Base-by-base conservation (phyloP, 129 eudicot genomes). In the Centaurea solstitialis region DNA sequence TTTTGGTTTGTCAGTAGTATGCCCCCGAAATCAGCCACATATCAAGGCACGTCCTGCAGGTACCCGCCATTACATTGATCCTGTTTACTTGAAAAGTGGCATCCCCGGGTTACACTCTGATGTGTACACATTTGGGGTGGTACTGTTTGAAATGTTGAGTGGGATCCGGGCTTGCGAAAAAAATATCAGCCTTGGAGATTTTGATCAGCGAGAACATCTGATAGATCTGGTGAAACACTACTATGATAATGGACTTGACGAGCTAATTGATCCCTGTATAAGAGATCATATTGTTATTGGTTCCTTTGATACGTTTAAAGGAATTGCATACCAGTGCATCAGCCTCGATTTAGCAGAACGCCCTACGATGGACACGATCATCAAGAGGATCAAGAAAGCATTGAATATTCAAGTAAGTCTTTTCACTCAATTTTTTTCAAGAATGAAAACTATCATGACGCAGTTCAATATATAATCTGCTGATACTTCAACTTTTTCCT, bases 241-340 rank as follows among this genome's bases (percentile, higher is more conserved):
- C 26, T 47, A 50, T 11, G 15, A 50, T 53, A 40, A 6, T 0
- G 78, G 39, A 50, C 68, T 18, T 3, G 26, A 74, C 4, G 50
- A 47, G 15, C 9, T 74, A 74, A 50, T 76, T 62, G 80, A 76
- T 76, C 35, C 57, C 6, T 13, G 6, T 53, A 18, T 57, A 33
- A 75, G 28, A 33, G 30, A 33, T 57, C 10, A 75, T 11, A 6
- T 57, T 50, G 67, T 53, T 61, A 4, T 22, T 17, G 47, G 11
- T 75, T 75, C 79, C 10, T 75, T 75, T 2, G 3, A 30, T 7
- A 61, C 35, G 53, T 18, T 57, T 20, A 75, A 9, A 20, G 53
- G 33, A 28, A 57, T n/a, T 33, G 79, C 79, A 7, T 75, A 75
- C 59, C 62, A 57, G 18, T 75, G 79, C 79, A 75, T 75, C 4